These are phyloP conservation scores for Paecilomyces niveus DNA, from an alignment of 2,329 filamentous ascomycete genomes.

Conservation along the genomic window DNA sequence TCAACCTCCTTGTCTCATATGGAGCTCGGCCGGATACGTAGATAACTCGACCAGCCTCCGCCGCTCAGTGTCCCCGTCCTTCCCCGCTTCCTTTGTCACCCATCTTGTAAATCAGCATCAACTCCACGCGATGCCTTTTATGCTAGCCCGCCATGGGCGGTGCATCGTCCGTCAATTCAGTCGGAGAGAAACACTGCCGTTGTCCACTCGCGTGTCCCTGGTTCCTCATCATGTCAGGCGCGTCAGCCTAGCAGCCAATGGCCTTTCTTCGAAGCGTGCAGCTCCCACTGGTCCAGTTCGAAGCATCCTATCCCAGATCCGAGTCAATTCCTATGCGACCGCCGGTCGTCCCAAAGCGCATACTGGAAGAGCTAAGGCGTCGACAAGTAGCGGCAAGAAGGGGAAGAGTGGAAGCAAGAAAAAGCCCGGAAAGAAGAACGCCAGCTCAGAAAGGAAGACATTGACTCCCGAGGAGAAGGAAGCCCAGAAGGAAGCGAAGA, in stretches of 20 bases:
- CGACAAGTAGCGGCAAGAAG: conserved; percentile 9
- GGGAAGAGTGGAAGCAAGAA: conserved; percentile 14
- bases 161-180: conserved; percentile 23
- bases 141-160: conserved; percentile 22
- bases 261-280: conserved; percentile 8
- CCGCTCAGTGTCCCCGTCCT: not conserved
- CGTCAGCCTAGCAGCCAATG: conserved; percentile 15
- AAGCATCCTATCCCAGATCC: conserved; percentile 12
- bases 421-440: conserved; percentile 13
- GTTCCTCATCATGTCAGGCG: conserved; percentile 20
- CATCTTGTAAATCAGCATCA: not conserved
- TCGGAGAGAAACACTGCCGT: conserved; percentile 14
- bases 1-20: conserved; percentile 4
- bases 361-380: conserved; percentile 19
- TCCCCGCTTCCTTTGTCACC: not conserved
- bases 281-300: conserved; percentile 7
- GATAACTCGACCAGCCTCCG: not conserved
- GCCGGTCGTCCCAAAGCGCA: conserved; percentile 22
- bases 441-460: conserved; percentile 23
- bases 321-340: conserved; percentile 25
- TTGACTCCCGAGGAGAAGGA: conserved; percentile 25
- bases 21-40: not conserved
- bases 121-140: conserved; percentile 21
- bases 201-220: conserved; percentile 19
- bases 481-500: conserved; percentile 21